Conservation (phyloP, 306 rosid genomes). For the Cucurbita moschata region DNA sequence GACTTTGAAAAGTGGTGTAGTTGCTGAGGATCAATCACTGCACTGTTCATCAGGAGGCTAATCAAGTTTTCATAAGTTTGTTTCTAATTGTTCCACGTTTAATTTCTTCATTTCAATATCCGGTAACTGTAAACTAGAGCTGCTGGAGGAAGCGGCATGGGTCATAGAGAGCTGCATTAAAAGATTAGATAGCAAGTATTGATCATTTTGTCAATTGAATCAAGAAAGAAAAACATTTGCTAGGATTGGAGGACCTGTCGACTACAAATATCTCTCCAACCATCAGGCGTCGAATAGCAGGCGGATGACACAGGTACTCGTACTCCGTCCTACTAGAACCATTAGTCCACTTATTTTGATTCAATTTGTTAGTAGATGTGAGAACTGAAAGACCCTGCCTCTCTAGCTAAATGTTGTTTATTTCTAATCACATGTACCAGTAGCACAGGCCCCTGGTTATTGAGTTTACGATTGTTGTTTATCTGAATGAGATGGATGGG, state of each 20-base stretch:
- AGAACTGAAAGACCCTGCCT: constrained; percentile 25
- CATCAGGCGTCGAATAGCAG: constrained; percentile 25
- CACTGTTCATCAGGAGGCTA: constrained; percentile 24
- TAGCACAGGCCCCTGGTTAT: constrained; percentile 49
- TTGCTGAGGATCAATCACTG: constrained; percentile 17
- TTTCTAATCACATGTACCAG: constrained; percentile 27
- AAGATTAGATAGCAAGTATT: constrained; percentile 12
- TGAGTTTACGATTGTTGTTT: constrained; percentile 51
- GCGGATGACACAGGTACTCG: constrained; percentile 17
- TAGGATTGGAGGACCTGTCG: not conserved
- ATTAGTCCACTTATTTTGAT: constrained; percentile 32
- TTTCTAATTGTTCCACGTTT: constrained; percentile 22
- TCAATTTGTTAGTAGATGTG: constrained; percentile 51
- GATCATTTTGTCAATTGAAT: not conserved
- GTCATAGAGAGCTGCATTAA: constrained; percentile 20
- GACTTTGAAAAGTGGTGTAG: not conserved
- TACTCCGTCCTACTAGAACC: constrained; percentile 17
- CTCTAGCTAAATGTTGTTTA: constrained; percentile 25
- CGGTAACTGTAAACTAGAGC: constrained; percentile 14
- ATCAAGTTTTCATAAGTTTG: constrained; percentile 29
- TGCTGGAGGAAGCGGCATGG: constrained; percentile 15
- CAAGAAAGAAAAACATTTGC: not conserved
- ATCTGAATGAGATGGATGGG: constrained; percentile 61
- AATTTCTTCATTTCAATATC: constrained; percentile 39
- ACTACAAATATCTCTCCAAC: not conserved